Evolutionary conservation across 345 rosid genomes (phyloP), one percentile per base, ranked within the genome.

Genomic region (Noccaea caerulescens): DNA sequence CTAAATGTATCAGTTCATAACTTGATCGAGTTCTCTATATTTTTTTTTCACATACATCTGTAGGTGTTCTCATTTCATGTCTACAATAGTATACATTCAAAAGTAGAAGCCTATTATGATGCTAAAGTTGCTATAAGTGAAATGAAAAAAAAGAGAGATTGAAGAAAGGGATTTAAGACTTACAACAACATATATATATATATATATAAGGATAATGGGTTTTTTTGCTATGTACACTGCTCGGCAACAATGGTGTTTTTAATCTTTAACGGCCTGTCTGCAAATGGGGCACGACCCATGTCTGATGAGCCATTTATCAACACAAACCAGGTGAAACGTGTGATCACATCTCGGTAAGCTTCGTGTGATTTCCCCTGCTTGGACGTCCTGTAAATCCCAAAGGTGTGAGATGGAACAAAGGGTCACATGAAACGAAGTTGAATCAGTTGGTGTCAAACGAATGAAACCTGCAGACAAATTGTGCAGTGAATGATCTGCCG

Each of bases 231-330:
- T 64, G 60, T 76, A 76, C 71, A 76, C 23, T 37, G 60, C 65
- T 53, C n/a, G 5, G 32, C 8, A 32, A 20, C 60, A 45, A 4
- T 9, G 52, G 45, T 47, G 44, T 8, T 37, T 27, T 57, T 63
- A 62, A 10, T 51, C 67, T 82, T 82, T 77, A 10, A 88, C 87
- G 43, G 75, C 79, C 63, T 66, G 91, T 79, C 95, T 85, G 75
- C 97, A 86, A 18, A 91, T 73, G 20, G 94, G 97, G 71, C 94
- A 91, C 0, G 94, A 86, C 5, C 92, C 85, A 51, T 83, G 89
- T 68, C 84, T 77, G 23, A 83, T 72, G 52, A 91, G 89, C 97
- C 92, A 91, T 82, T 79, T 87, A 76, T 88, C 95, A 53, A 91
- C 92, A 67, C 97, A 91, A n/a, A 78, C 80, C 79, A 87, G 69